These are phyloP conservation scores for Plasmodium knowlesi DNA, from an alignment of 169 alveolate genomes.

Conservation along the genomic window DNA sequence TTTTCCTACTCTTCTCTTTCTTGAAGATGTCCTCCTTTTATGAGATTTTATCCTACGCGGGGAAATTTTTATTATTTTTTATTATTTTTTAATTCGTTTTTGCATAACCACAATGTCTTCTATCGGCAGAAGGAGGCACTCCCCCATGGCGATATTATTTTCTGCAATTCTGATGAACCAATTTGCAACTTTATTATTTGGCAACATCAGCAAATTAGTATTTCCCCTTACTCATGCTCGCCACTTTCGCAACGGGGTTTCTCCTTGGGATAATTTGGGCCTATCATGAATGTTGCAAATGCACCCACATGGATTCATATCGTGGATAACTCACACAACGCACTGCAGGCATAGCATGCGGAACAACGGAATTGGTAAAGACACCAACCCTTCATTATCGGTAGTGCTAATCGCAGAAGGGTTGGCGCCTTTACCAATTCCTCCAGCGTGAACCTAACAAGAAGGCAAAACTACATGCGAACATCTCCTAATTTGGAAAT, in stretches of 20 bases:
- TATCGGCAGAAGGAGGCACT: background rate
- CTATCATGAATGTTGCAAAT: background rate
- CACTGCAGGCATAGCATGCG: background rate
- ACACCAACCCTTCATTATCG: background rate
- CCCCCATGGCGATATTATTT: background rate
- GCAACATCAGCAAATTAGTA: background rate
- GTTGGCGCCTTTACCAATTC: too few species aligned
- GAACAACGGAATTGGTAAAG: background rate
- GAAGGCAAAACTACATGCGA: background rate
- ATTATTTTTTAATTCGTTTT: background rate
- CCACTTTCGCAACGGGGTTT: background rate
- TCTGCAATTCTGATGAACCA: background rate
- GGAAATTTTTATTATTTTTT: background rate
- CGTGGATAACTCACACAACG: background rate
- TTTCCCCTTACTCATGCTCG: conserved; percentile 50
- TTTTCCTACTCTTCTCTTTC: conserved; percentile 58
- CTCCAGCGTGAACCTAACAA: too few species aligned
- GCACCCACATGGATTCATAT: background rate
- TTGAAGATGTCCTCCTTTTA: conserved; percentile 54
- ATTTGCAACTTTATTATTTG: background rate
- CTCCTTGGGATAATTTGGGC: conserved; percentile 8
- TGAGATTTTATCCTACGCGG: conserved; percentile 16
- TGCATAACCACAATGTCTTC: background rate
- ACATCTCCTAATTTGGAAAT: background rate
- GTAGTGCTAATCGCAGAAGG: too few species aligned